Percentiles rank a stretch among this genome's conserved stretches.
Conservation (phyloP, 768 basidiomycete species). For the Dacryopinax spathularia region DNA sequence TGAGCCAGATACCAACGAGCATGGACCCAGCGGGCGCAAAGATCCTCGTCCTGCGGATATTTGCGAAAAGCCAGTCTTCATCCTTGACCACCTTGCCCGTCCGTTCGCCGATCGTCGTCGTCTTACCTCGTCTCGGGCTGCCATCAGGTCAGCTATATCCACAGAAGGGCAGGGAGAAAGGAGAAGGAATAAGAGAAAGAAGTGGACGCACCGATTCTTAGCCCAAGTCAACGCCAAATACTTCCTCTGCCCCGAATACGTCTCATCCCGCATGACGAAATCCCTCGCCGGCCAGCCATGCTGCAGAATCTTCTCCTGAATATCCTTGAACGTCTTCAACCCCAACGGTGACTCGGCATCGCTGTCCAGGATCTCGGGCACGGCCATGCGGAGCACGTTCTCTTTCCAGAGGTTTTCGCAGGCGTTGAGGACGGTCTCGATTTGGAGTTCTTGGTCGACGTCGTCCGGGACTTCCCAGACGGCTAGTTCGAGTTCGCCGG, state of each 20-base stretch:
- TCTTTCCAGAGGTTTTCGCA: conserved; percentile 10
- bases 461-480: conserved; percentile 10
- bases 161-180: background rate
- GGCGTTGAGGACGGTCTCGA: conserved; percentile 6
- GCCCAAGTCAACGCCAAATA: conserved; percentile 9
- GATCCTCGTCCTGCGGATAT: conserved; percentile 10
- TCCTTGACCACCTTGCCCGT: conserved; percentile 6
- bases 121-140: background rate
- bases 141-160: background rate
- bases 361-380: conserved; percentile 10
- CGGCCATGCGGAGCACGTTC: conserved; percentile 9
- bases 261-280: background rate
- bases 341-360: background rate
- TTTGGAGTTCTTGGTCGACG: conserved; percentile 7
- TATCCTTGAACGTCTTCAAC: background rate
- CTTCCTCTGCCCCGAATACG: conserved; percentile 7
- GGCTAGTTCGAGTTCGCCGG: conserved; percentile 9
- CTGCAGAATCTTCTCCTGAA: background rate
- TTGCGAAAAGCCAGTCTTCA: conserved; percentile 9
- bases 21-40: conserved; percentile 9
- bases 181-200: background rate
- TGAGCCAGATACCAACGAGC: conserved; percentile 11
- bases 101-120: conserved; percentile 6
- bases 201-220: conserved; percentile 2
- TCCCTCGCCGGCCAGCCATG: background rate